Evolutionary conservation across 78 protist genomes (phyloP).

Genomic region (Isochrysis galbana): DNA sequence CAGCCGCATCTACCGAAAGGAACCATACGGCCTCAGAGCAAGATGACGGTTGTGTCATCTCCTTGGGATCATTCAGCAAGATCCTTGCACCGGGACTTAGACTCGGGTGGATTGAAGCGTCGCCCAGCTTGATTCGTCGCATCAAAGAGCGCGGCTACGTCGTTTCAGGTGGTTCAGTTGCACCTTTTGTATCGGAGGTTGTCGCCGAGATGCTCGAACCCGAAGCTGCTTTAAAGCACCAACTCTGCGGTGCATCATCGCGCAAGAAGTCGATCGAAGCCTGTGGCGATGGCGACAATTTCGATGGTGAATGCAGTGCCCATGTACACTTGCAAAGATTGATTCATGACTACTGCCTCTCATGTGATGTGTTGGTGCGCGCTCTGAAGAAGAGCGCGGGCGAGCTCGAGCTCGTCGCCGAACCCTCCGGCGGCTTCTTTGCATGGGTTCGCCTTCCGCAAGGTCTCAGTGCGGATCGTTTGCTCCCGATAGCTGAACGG

Average conservation of each 20-base stretch:
- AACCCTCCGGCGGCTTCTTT: constrained; percentile 28
- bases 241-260: background rate
- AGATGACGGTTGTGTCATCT: background rate
- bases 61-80: constrained; percentile 15
- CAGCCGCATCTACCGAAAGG: background rate
- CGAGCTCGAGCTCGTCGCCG: background rate
- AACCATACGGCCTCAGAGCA: background rate
- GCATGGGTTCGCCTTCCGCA: constrained; percentile 22
- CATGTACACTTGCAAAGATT: background rate
- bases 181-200: background rate
- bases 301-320: background rate
- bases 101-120: constrained; percentile 46
- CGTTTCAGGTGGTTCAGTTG: background rate
- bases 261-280: too few relatives aligned
- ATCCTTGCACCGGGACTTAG: constrained; percentile 43
- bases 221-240: background rate
- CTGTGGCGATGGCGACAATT: background rate
- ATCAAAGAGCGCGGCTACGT: background rate
- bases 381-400: background rate
- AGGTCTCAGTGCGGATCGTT: background rate
- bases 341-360: background rate
- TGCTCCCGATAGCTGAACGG: background rate
- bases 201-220: background rate
- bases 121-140: background rate
- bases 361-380: background rate